phyloP scores from a whole-genome alignment of 257 asterid species.

The Plectranthus barbatus region DNA sequence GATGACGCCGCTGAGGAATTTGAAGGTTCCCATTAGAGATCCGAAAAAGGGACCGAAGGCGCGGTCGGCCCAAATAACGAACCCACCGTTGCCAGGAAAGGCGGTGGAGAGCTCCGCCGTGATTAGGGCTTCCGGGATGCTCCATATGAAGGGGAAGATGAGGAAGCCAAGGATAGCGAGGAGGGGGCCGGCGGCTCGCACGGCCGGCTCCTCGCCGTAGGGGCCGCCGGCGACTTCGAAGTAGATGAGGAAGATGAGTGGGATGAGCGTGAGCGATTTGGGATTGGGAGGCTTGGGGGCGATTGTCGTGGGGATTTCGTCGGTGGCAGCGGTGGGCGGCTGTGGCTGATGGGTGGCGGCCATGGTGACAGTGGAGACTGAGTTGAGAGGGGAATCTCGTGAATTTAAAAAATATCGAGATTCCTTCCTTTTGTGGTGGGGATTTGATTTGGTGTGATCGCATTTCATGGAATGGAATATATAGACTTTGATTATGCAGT shows the following conservation, averaged over 20 bases:
- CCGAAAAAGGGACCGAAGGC: slow-evolving; percentile 88
- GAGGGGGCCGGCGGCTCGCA: slow-evolving; percentile 73
- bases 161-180: slow-evolving; percentile 70
- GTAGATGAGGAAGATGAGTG: slow-evolving; percentile 73
- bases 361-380: too few relatives aligned
- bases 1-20: slow-evolving; percentile 68
- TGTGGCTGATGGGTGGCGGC: not conserved
- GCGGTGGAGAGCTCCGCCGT: slow-evolving; percentile 88
- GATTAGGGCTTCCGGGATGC: slow-evolving; percentile 73
- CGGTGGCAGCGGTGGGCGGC: slow-evolving; percentile 4
- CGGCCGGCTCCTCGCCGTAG: slow-evolving; percentile 86
- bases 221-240: slow-evolving; percentile 94
- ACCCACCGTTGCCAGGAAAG: slow-evolving; percentile 84
- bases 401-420: too few relatives aligned
- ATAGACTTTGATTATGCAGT: too few relatives aligned
- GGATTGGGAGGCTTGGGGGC: slow-evolving; percentile 12
- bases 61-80: slow-evolving; percentile 77
- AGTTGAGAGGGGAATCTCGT: too few relatives aligned
- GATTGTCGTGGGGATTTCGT: slow-evolving; percentile 29
- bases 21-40: slow-evolving; percentile 72
- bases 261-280: slow-evolving; percentile 66
- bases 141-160: slow-evolving; percentile 88
- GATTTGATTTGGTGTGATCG: too few relatives aligned
- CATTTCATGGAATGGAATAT: too few relatives aligned
- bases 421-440: too few relatives aligned